Evolutionary conservation across 1,139 yeast species (phyloP).

Genomic region (Pichia norvegensis): DNA sequence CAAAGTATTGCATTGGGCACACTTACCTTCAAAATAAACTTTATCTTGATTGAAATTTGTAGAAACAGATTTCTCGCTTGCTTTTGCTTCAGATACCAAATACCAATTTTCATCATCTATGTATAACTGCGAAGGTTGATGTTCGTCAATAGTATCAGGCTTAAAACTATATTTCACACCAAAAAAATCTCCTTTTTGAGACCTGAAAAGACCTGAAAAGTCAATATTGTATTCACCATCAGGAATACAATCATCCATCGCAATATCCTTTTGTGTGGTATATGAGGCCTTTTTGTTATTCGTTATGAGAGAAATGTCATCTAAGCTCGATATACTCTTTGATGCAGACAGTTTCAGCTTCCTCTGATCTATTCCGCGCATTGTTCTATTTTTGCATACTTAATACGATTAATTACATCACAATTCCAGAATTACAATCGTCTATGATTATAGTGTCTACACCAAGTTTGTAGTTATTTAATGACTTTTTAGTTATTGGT

Average conservation of each 20-base stretch:
- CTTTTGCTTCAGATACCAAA: conserved; percentile 23
- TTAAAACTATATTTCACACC: conserved; percentile 27
- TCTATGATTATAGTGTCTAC: too few species aligned
- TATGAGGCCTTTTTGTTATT: too few species aligned
- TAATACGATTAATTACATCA: too few species aligned
- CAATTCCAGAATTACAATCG: too few species aligned
- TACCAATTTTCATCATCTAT: conserved; percentile 5
- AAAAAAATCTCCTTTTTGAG: conserved; percentile 19
- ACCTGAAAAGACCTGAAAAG: conserved; percentile 22
- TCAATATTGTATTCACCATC: conserved; percentile 31
- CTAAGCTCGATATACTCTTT: too few species aligned
- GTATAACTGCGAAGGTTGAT: conserved; percentile 14
- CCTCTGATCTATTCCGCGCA: too few species aligned
- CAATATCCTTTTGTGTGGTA: too few species aligned
- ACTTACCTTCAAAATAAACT: conserved; percentile 23
- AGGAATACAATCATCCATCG: conserved; percentile 14
- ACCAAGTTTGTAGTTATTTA: neutral
- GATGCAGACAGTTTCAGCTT: too few species aligned
- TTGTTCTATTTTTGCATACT: too few species aligned
- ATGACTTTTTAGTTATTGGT: neutral
- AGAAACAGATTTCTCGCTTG: conserved; percentile 13
- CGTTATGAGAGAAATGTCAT: too few species aligned
- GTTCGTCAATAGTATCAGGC: conserved; percentile 26
- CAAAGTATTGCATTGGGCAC: neutral
- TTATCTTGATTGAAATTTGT: conserved; percentile 8